These are phyloP conservation scores for Protomyces macrosporus DNA, from an alignment of 1,139 yeast species.

Conservation along the genomic window DNA sequence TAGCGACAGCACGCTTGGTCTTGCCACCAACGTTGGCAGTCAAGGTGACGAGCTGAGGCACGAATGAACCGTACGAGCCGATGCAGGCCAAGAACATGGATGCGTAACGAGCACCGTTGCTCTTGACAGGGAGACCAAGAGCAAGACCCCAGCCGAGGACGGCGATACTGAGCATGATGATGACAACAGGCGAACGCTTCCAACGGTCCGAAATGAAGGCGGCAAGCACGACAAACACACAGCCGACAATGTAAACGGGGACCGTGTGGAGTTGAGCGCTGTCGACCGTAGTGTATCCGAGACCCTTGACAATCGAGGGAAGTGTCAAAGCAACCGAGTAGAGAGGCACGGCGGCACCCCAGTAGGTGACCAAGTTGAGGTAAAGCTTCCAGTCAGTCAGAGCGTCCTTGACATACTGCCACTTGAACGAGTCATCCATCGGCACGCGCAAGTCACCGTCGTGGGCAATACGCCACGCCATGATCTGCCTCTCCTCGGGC, in stretches of 20 bases:
- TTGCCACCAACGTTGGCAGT: conserved; percentile 1
- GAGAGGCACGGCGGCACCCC: conserved; percentile 26
- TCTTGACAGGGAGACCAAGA: not conserved
- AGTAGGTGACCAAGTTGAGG: conserved; percentile 15
- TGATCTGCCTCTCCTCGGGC: conserved; percentile 38
- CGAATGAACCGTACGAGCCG: conserved; percentile 1
- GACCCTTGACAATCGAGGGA: not conserved
- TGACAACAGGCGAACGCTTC: not conserved
- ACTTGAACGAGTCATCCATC: conserved; percentile 22
- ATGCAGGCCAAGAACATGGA: conserved; percentile 22
- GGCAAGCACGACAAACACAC: conserved; percentile 10
- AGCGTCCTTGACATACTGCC: conserved; percentile 21
- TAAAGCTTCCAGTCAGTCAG: conserved; percentile 23
- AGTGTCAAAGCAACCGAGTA: conserved; percentile 11
- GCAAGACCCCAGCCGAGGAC: not conserved
- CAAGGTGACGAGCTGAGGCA: not conserved
- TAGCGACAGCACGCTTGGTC: conserved; percentile 1
- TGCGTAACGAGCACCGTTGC: conserved; percentile 17
- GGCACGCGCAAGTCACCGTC: conserved; percentile 18
- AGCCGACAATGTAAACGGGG: conserved; percentile 5
- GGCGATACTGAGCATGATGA: not conserved
- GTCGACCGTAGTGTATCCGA: not conserved
- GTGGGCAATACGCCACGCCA: conserved; percentile 14
- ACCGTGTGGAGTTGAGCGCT: conserved; percentile 1
- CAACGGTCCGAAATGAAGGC: not conserved